Evolutionary conservation across 2,329 filamentous ascomycete genomes (phyloP).

Genomic region (Trichoderma gracile): DNA sequence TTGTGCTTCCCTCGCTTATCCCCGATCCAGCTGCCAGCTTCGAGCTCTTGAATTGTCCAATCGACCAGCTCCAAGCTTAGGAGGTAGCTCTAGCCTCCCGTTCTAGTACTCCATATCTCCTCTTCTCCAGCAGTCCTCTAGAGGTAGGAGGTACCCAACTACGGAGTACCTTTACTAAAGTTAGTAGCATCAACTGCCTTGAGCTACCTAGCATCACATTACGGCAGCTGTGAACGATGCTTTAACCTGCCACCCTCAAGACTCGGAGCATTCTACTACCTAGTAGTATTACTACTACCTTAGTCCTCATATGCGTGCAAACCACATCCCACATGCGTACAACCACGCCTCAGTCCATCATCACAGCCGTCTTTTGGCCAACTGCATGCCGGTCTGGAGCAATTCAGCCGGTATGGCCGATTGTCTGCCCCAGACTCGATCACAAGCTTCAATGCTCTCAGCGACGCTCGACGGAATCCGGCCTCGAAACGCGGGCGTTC

Average conservation of each 20-base stretch:
- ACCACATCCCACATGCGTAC: slow-evolving; percentile 16
- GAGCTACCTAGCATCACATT: not conserved
- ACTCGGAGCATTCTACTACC: slow-evolving; percentile 2
- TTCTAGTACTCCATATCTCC: not conserved
- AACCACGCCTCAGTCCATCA: not conserved
- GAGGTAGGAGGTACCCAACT: not conserved
- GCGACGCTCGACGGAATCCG: not conserved
- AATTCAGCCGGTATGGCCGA: slow-evolving; percentile 7
- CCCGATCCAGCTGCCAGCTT: not conserved
- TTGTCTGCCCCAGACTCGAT: slow-evolving; percentile 1
- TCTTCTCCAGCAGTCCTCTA: too few relatives aligned
- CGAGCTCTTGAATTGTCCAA: slow-evolving; percentile 17
- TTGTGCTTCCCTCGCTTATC: slow-evolving; percentile 18
- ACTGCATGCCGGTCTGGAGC: not conserved
- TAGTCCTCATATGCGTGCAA: too few relatives aligned
- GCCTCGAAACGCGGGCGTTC: slow-evolving; percentile 4
- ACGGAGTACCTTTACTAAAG: not conserved
- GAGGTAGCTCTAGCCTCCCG: not conserved
- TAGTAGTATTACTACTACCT: too few relatives aligned
- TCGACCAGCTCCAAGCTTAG: slow-evolving; percentile 18
- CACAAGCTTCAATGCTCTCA: not conserved
- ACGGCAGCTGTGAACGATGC: not conserved
- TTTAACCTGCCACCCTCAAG: not conserved
- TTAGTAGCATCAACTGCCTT: not conserved
- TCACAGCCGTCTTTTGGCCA: not conserved